Base-by-base conservation (phyloP, 2,329 filamentous ascomycete genomes). In the Nothophoma quercina region DNA sequence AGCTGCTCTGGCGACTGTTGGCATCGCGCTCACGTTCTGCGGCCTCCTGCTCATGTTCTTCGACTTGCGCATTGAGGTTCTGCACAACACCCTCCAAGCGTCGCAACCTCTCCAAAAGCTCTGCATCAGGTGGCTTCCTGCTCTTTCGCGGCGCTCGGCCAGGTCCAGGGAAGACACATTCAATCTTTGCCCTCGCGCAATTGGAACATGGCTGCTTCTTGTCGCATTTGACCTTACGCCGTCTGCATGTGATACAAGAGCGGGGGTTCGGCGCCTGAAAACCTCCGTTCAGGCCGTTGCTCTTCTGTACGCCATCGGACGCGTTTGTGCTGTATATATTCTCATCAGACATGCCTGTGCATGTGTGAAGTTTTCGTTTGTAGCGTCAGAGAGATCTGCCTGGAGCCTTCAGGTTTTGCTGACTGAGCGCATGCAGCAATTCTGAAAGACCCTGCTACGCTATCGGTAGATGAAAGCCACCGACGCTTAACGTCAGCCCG, bases 171-270 rank as follows among this genome's bases (percentile, higher is more conserved):
- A 90, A 92, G 40, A 90, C 77, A 71, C 89, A 92, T 61, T 88
- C 83, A 51, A 88, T 88, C 62, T 86, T 78, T 32, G 87, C 87
- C 59, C 87, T 84, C 33, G 83, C 83, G 71, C 89, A 92, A 71
- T 92, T 91, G 63, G 85, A 85, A 72, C 89, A 92, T 13, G 88
- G 87, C 78, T 90, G 85, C 64, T 84, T 81, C 77, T 91, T 91
- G 77, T 92, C 88, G 79, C 89, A 92, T 65, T 88, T 88, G 47
- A 92, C 89, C 72, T 90, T 88, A 56, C 86, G 78, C 45, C 62
- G 60, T 9, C 71, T 64, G 51, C 71, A 74, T 26, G 70, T 74
- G 32, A 72, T 65, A 60, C 71, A 74, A 34, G 71, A 74, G 30
- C 71, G 60, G 32, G 68, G 68, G 42, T 71, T 59, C 19, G 56